Base-by-base conservation (phyloP, 192 early-diverging fungal species). In the Coemansia sp. region DNA sequence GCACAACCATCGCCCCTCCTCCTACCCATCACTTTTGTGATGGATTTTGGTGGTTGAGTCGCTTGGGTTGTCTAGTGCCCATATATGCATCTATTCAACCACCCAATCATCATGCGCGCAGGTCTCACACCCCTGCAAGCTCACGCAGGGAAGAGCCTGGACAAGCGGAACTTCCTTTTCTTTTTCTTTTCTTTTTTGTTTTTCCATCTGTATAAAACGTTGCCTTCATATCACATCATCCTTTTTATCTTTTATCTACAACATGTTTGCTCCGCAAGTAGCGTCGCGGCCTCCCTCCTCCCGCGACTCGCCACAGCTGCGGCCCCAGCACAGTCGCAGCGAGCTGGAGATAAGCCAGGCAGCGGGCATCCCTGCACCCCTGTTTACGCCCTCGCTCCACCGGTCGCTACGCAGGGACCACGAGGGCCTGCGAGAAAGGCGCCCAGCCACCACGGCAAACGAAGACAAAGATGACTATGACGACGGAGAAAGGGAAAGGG, bases 221-320 rank as follows among this genome's bases (percentile, higher is more conserved):
- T n/a, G n/a, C n/a, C n/a, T n/a, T n/a, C n/a, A 37, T 24, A 42
- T 6, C 20, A 43, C 0, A 22, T 32, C 12, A 8, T 19, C 17
- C 17, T 65, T 22, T 36, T 58, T 22, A 20, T 40, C 15, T 6
- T 43, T 43, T 31, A 19, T 43, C 29, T 17, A 60, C 7, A n/a
- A 14, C 9, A 79, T 79, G 76, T 79, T 79, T 70, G 60, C 66
- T 17, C 36, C 67, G 12, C 76, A 79, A 47, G 64, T 51, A 25
- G 76, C 76, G 7, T 46, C 71, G 4, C 63, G 51, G 19, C 71
- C 76, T 12, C 76, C 76, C 12, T 78, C 76, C 20, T 78, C 76
- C 15, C 70, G 62, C 59, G 64, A 70, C 47, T 78, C 76, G 12
- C 76, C 70, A 20, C 57, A 36, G 14, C 67, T 73, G 51, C 51